Evolutionary conservation across 805 yeast species (phyloP).

Genomic region (Yarrowia deformans): DNA sequence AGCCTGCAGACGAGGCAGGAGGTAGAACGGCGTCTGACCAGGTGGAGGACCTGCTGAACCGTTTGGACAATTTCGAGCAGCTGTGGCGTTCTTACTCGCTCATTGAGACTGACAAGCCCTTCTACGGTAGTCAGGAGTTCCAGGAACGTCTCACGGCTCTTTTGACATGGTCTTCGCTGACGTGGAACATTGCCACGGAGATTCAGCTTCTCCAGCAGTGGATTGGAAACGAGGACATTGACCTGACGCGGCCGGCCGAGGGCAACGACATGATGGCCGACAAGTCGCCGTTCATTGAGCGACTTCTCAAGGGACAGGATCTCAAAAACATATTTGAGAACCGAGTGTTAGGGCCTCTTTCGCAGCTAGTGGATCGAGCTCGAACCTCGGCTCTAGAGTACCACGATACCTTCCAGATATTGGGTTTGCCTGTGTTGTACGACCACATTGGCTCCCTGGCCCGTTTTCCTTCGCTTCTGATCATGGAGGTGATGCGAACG

Average conservation of each 20-base stretch:
- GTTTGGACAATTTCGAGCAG: conserved; percentile 70
- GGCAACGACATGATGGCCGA: conserved; percentile 58
- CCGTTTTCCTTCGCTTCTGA: conserved; percentile 77
- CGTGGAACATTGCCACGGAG: conserved; percentile 71
- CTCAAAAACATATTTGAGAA: conserved; percentile 63
- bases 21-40: conserved; percentile 56
- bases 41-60: conserved; percentile 64
- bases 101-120: conserved; percentile 73
- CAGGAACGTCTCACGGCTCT: conserved; percentile 73
- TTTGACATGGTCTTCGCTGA: conserved; percentile 81
- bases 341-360: conserved; percentile 69
- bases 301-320: conserved; percentile 71
- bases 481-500: conserved; percentile 77
- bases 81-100: conserved; percentile 82
- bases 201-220: conserved; percentile 68
- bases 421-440: conserved; percentile 77
- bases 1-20: conserved; percentile 38
- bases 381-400: conserved; percentile 72
- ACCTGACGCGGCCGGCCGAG: conserved; percentile 57
- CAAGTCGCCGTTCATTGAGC: conserved; percentile 78
- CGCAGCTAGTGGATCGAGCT: conserved; percentile 84
- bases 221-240: conserved; percentile 85
- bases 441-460: conserved; percentile 68
- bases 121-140: conserved; percentile 69
- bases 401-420: conserved; percentile 64